These are phyloP conservation scores for Dictyostelium firmibasis DNA, from an alignment of 78 protist species.

Conservation along the genomic window DNA sequence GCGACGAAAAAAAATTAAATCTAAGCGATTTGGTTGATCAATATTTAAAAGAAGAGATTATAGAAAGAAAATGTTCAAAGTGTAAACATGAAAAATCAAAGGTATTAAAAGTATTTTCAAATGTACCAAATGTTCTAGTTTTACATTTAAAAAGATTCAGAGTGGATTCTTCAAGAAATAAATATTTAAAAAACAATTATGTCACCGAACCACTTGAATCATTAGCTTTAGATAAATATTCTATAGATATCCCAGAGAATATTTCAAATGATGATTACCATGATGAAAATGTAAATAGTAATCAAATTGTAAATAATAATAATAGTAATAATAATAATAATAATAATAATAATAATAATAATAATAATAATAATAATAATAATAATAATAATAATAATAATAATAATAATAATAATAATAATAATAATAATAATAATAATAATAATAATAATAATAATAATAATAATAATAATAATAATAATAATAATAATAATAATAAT, in stretches of 20 bases:
- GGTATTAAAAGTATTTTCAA: conserved; percentile 4
- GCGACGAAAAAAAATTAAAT: not conserved
- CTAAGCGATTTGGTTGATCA: conserved; percentile 18
- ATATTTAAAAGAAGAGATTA: conserved; percentile 51
- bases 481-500: too few species aligned
- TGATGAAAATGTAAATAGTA: conserved; percentile 5
- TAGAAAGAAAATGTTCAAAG: conserved; percentile 58
- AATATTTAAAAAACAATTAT: not conserved
- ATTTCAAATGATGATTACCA: too few species aligned
- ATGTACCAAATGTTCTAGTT: conserved; percentile 11
- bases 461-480: too few species aligned
- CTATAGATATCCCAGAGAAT: not conserved
- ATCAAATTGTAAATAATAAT: not conserved
- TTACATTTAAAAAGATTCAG: conserved; percentile 50
- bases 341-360: not conserved
- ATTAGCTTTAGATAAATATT: not conserved
- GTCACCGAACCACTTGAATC: not conserved
- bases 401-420: not conserved
- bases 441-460: not conserved
- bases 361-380: too few species aligned
- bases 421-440: conserved; percentile 8
- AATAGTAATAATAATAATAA: conserved; percentile 23
- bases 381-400: too few species aligned
- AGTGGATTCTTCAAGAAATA: not conserved
- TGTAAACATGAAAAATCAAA: conserved; percentile 30